Evolutionary conservation across 192 early-diverging fungal genomes (phyloP), one percentile per base, ranked within the genome.

Genomic region (Backusella liffmaniae): DNA sequence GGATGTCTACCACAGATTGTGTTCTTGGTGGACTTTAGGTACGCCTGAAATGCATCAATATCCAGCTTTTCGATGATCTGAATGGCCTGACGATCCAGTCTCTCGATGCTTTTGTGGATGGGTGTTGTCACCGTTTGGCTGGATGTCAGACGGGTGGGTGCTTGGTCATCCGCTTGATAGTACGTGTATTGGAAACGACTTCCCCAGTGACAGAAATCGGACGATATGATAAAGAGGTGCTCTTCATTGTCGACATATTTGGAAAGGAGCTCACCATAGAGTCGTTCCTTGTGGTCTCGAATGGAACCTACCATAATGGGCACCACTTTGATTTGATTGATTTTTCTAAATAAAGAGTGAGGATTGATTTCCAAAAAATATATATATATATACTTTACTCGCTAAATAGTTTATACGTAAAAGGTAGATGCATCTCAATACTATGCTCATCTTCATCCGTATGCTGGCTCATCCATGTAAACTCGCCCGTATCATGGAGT

Each of bases 131-230:
- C 36, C 35, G 1, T 1, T 39, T 67, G 77, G 4, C 53, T 46
- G 67, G 62, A 56, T 66, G 65, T 74, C 66, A 42, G 29, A 76
- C 35, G 10, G 67, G 32, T 67, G 56, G 37, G 75, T 29, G 18
- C 67, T 5, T 42, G 36, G 7, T 75, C 71, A 15, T 80, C 69
- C 13, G 75, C 76, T 12, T 72, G 74, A 75, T 93, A 92, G 78
- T 88, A 91, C 1, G 90, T 95, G 85, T 94, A 98, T 41, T 78
- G 56, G 81, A 99, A 99, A 16, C 97, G 93, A 29, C 79, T 78
- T 13, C 98, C 98, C 92, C 96, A 99, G 82, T 99, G 98, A 82
- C 98, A 98, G 79, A 99, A 99, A 78, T 99, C 98, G 1, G 92
- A 93, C 36, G 98, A 99, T n/a, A 99, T 86, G 23, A 99, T 87